phyloP scores from a whole-genome alignment of 345 rosid species.

The Eucalyptus tenuipes region DNA sequence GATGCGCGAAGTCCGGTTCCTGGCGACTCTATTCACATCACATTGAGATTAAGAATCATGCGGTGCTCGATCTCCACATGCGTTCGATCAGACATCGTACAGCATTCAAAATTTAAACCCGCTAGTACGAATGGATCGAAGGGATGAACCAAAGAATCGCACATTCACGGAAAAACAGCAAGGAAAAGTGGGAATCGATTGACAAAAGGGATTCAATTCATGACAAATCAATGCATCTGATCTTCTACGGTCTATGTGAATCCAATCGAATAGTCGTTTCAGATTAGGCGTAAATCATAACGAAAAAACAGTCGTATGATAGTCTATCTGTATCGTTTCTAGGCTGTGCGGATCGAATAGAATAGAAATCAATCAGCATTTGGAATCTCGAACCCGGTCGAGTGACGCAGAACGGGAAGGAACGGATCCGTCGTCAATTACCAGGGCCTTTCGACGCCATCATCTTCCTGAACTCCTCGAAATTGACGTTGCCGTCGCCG shows the following conservation, averaged over 20 bases:
- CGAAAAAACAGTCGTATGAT: not conserved
- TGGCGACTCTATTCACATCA: not conserved
- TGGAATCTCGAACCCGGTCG: not conserved
- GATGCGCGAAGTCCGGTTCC: not conserved
- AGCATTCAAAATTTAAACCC: not conserved
- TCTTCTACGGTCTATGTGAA: not conserved
- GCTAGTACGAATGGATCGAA: not conserved
- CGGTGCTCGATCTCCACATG: not conserved
- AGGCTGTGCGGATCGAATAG: not conserved
- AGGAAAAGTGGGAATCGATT: not conserved
- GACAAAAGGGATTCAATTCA: not conserved
- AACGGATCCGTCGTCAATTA: not conserved
- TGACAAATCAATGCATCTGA: not conserved
- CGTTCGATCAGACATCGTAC: not conserved
- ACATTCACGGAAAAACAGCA: not conserved
- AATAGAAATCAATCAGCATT: not conserved
- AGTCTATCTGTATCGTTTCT: accelerated
- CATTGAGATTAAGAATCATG: not conserved
- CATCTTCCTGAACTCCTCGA: conserved; percentile 74
- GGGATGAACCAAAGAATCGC: not conserved
- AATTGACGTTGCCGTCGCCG: conserved; percentile 81
- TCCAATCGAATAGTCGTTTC: not conserved
- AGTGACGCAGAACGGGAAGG: not conserved
- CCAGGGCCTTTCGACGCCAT: conserved; percentile 15
- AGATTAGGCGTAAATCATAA: not conserved